Conservation (phyloP, 2,329 filamentous ascomycete species). For the Hymenoscyphus fructigenus region DNA sequence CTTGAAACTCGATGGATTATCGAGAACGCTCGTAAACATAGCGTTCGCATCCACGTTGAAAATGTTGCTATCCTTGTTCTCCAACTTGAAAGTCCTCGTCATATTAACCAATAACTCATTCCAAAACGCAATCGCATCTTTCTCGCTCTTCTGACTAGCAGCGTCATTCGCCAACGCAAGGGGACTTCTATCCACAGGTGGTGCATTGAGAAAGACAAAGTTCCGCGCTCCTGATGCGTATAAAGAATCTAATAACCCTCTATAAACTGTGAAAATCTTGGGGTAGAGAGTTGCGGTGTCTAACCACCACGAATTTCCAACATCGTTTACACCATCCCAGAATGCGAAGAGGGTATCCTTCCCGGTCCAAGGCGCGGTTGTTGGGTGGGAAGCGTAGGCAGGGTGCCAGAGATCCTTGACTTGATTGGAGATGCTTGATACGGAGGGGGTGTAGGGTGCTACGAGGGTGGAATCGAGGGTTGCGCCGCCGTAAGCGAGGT, state of each 20-base stretch:
- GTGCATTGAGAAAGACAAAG: slow-evolving; percentile 59
- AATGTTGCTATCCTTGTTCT: slow-evolving; percentile 44
- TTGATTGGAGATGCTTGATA: slow-evolving; percentile 41
- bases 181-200: slow-evolving; percentile 55
- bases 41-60: slow-evolving; percentile 54
- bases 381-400: slow-evolving; percentile 37
- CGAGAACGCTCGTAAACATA: slow-evolving; percentile 52
- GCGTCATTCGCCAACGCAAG: slow-evolving; percentile 44
- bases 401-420: slow-evolving; percentile 44
- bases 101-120: slow-evolving; percentile 48
- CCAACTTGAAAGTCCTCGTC: slow-evolving; percentile 37
- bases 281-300: slow-evolving; percentile 39
- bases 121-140: slow-evolving; percentile 50
- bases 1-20: slow-evolving; percentile 48
- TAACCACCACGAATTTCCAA: slow-evolving; percentile 48
- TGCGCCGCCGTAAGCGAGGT: slow-evolving; percentile 49
- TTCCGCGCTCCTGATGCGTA: slow-evolving; percentile 55
- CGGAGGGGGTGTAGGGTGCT: slow-evolving; percentile 37
- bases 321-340: slow-evolving; percentile 58
- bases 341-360: slow-evolving; percentile 27
- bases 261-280: slow-evolving; percentile 46
- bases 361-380: slow-evolving; percentile 25
- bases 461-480: slow-evolving; percentile 42
- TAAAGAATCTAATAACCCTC: slow-evolving; percentile 44
- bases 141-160: slow-evolving; percentile 38